Base-by-base conservation (phyloP, 192 early-diverging fungal species). In the Coemansia sp. region DNA sequence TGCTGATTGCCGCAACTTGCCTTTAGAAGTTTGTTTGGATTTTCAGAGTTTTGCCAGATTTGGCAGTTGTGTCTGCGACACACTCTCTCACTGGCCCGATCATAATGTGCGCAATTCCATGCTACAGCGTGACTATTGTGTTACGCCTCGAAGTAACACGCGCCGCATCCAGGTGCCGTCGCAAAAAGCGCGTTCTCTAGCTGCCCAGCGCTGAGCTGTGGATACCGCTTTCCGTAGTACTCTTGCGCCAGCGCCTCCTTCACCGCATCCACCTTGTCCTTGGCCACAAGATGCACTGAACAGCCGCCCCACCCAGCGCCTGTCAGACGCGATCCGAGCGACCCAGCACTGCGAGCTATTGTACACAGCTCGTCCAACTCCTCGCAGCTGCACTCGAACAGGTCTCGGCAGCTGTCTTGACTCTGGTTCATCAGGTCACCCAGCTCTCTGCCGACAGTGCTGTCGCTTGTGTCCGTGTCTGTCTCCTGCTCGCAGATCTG, bases 271-370 rank as follows among this genome's bases (percentile, higher is more conserved):
- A 91, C 87, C 11, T 81, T 76, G 45, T 87, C 82, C 61, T 84
- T 52, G 14, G 25, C 38, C 90, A 93, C 87, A 41, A 96, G 76
- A 48, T 87, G 88, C 20, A 96, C 94, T 0, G 92, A 89, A 73
- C 92, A 92, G 9, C 93, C 92, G 49, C 92, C 92, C 93, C 93
- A 96, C 13, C 96, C 96, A 42, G 96, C 96, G 14, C 96, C 95
- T 4, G 94, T 96, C 48, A 97, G 83, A 29, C 95, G 79, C 32
- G 92, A 90, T 23, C 95, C 95, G 60, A 85, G 78, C 9, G 93
- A 87, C 8, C 95, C 95, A 14, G 87, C 70, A 10, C 65, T 64
- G 38, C 85, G 84, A 34, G 87, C 88, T 67, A 93, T 69, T 2
- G 46, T 42, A 20, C 87, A 87, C 13, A 98, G 61, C 45, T 91